Evolutionary conservation across 129 eudicot species (phyloP), one percentile per base, ranked within the genome.

Genomic region (Silybum marianum): DNA sequence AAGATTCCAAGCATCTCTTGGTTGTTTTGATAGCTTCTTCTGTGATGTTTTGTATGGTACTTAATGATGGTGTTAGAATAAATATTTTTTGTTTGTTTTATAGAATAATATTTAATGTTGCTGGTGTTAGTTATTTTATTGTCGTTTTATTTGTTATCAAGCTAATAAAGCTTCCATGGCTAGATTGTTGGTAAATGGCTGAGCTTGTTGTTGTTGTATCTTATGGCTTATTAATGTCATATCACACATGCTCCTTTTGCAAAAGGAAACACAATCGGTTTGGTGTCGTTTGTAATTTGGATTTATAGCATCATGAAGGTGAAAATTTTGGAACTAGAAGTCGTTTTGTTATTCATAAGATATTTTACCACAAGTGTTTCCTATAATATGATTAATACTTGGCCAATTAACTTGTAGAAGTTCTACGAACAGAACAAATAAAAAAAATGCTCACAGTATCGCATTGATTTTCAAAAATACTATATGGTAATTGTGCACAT

Each of bases 11-110:
- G 18, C 3, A 58, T 54, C 18, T 30, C 12, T 75, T 30, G 69
- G 26, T 75, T 75, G 42, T 24, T 54, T 73, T 46, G 46, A 75
- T 28, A 75, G 78, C 24, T 74, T 74, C 39, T 46, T 39, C 16
- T 51, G 62, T 51, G 13, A 51, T 51, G 19, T 14, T 51, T 5
- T 51, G 19, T 4, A 4, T 14, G 62, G 7, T 51, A 51, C n/a
- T 14, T 18, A 4, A 51, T 51, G 18, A 13, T 18, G 7, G 62
- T 51, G 62, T 51, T 14, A 16, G 62, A 14, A 51, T 51, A 51
- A 51, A 13, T 18, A 6, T 36, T 9, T 18, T 3, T 60, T 32
- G 32, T 12, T 48, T 70, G 70, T 70, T 69, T 51, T 48, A 46
- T 42, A 69, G 7, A 71, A 51, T 72, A 34, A 32, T 34, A 10